Evolutionary conservation across 331 rosid species (phyloP), one percentile per base, ranked within the genome.

Genomic region (Arachis monticola): DNA sequence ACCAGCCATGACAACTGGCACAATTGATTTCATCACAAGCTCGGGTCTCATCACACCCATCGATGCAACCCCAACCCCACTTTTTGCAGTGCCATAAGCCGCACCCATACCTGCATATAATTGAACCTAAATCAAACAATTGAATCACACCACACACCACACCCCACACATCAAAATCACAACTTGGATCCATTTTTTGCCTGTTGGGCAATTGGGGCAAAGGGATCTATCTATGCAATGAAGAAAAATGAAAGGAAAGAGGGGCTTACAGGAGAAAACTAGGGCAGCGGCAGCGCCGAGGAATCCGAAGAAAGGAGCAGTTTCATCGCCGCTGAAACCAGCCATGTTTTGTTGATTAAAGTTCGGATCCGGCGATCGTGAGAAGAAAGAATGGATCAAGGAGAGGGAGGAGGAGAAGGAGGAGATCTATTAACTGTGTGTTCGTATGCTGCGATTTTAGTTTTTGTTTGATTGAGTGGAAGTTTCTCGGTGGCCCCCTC

Each of bases 1-100:
- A 76, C 92, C 92, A 31, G 96, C 96, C 92, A 87, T 90, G 4
- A 90, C 96, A 52, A 90, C 96, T 7, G 96, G 96, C 6, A 85
- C 92, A 10, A 90, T 90, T 7, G 96, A 87, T 77, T 88, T 88
- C 90, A 88, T 87, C 6, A 88, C 92, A 22, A 87, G 87, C 72
- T 87, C 90, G 2, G 92, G 90, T 74, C 92, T 81, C 92, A 88
- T 91, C 51, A 88, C 91, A 3, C 92, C 96, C 92, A 90, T 90
- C 8, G 92, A 90, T 5, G 96, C 92, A 13, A 90, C 96, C 0
- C 96, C 96, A 7, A 90, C 96, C 0, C 93, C 93, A 14, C 93
- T 90, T 81, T 90, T 90, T 5, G 92, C 92, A 1, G 92, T 90
- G 10, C 92, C 96, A 50, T 90, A 90, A 10, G 92, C 96, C 62